Evolutionary conservation across 2,329 filamentous ascomycete species (phyloP), one percentile per base, ranked within the genome.

Genomic region (Fusarium sp.): DNA sequence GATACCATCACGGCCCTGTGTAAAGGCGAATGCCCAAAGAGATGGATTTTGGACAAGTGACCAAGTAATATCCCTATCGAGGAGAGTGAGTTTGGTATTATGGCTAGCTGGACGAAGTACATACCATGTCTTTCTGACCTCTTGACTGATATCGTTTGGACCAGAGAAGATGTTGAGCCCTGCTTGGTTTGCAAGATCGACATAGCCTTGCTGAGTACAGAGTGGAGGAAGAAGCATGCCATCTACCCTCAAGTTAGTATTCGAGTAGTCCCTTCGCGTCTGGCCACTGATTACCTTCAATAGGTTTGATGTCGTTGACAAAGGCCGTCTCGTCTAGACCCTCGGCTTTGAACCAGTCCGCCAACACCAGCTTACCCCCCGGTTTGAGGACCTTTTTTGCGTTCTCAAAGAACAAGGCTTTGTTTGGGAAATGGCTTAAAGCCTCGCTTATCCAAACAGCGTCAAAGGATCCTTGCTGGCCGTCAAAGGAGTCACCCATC

Each of bases 361-460:
- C 88, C 63, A 91, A 81, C 5, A 89, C 88, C 52, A 91, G 79
- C 78, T 86, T 88, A 2, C 87, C 88, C 1, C 86, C 86, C 0
- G 81, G 66, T 40, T 82, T 86, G 59, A 91, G 80, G 37, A 91
- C 81, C 56, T 80, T 81, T 33, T 81, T 81, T 2, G 86, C 85
- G 69, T 90, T 90, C 30, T 80, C 79, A 77, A 91, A 91, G 81
- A 91, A 91, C 3, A 90, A 80, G 2, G 84, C 81, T 79, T 91
- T 91, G 76, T 90, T 85, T 1, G 89, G 88, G 66, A 91, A 86
- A 79, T 91, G 89, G 73, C 87, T 90, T 68, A 91, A 84, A 3
- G 89, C 89, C 79, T 91, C 89, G 58, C 87, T 89, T 78, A 91
- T 90, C 89, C 89, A 91, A 25, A 91, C 88, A 50, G 84, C 85